phyloP scores from a whole-genome alignment of 805 yeast species.

The Pichia paraexigua region DNA sequence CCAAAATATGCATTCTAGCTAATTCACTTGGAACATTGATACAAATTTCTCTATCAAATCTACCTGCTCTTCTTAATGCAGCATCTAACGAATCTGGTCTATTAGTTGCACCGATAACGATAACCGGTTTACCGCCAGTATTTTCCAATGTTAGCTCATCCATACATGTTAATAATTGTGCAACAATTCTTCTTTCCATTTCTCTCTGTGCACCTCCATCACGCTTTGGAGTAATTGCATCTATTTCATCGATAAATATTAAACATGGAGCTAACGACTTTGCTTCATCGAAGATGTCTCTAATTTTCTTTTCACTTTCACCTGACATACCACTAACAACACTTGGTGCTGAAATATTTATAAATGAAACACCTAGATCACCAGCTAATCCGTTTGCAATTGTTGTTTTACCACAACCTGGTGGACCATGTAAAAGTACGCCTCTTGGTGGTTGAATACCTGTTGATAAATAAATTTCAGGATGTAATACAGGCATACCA shows the following conservation, averaged over 20 bases:
- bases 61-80: slow-evolving; percentile 91
- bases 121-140: slow-evolving; percentile 87
- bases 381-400: slow-evolving; percentile 96
- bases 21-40: slow-evolving; percentile 90
- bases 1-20: slow-evolving; percentile 67
- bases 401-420: slow-evolving; percentile 97
- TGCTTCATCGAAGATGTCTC: slow-evolving; percentile 94
- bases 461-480: slow-evolving; percentile 78
- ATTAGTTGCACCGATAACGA: slow-evolving; percentile 93
- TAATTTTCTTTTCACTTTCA: slow-evolving; percentile 86
- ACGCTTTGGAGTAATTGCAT: slow-evolving; percentile 95
- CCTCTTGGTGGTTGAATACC: slow-evolving; percentile 97
- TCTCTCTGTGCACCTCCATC: slow-evolving; percentile 99
- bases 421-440: slow-evolving; percentile 91
- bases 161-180: slow-evolving; percentile 89
- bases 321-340: slow-evolving; percentile 99
- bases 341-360: slow-evolving; percentile 87
- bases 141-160: slow-evolving; percentile 85
- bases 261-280: slow-evolving; percentile 83
- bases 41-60: slow-evolving; percentile 92
- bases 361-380: slow-evolving; percentile 86
- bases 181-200: slow-evolving; percentile 96
- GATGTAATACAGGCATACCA: slow-evolving; percentile 87
- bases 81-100: slow-evolving; percentile 94
- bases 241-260: slow-evolving; percentile 92